Conservation (phyloP, 129 eudicot genomes). For the Logfia minima region DNA sequence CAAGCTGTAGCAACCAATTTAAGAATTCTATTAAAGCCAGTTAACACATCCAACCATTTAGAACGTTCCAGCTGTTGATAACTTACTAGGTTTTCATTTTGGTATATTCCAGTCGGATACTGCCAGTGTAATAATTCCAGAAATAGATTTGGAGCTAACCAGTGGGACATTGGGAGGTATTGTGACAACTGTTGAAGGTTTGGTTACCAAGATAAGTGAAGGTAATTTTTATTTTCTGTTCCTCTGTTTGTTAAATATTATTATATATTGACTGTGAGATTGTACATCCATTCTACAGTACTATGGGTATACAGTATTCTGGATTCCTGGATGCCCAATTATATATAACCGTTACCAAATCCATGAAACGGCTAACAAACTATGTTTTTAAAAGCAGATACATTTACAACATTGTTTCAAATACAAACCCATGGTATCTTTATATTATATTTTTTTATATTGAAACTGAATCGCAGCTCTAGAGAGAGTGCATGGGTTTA, state of each 20-base stretch:
- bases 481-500: constrained; percentile 74
- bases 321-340: background rate
- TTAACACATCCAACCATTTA: constrained; percentile 3
- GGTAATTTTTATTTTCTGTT: constrained; percentile 43
- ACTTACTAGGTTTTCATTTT: background rate
- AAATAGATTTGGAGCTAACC: constrained; percentile 79
- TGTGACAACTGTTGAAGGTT: constrained; percentile 89
- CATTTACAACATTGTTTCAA: constrained; percentile 1
- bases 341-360: background rate
- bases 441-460: too few species aligned
- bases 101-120: constrained; percentile 69
- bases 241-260: background rate
- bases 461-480: constrained; percentile 46
- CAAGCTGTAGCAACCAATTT: constrained; percentile 1
- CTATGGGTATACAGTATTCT: background rate
- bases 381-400: constrained; percentile 7
- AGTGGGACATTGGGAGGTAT: constrained; percentile 96
- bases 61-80: constrained; percentile 15
- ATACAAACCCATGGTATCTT: background rate
- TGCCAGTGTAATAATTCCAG: constrained; percentile 80
- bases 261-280: background rate
- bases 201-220: constrained; percentile 78
- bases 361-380: background rate
- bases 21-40: constrained; percentile 8
- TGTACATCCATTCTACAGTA: background rate